Percentiles rank a stretch among this genome's conserved stretches.
Evolutionary conservation across 495 filamentous ascomycete species (phyloP).

Genomic region (Mytilinidion resinicola): DNA sequence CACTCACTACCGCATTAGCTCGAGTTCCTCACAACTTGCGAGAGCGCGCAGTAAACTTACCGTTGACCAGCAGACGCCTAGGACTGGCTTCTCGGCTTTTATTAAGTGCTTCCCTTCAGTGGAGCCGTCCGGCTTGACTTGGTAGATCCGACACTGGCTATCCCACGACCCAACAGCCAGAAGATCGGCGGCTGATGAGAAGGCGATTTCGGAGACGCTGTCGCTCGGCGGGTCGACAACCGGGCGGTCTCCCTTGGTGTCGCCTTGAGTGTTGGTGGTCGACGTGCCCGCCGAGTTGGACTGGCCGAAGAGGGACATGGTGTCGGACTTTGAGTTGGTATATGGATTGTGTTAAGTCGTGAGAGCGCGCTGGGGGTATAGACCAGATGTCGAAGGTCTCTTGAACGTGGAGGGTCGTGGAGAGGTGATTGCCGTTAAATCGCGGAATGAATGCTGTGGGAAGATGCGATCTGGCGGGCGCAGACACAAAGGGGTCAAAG

Average conservation of each 20-base stretch:
- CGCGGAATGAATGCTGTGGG: too few species aligned
- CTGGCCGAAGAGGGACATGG: conserved; percentile 65
- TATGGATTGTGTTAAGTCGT: conserved; percentile 4
- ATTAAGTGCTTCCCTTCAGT: conserved; percentile 74
- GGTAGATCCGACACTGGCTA: conserved; percentile 88
- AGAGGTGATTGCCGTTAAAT: too few species aligned
- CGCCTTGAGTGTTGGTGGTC: conserved; percentile 69
- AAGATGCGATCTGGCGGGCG: too few species aligned
- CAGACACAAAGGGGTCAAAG: too few species aligned
- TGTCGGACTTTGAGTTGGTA: conserved; percentile 18
- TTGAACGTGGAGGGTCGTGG: too few species aligned
- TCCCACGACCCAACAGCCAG: conserved; percentile 89
- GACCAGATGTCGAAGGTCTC: too few species aligned
- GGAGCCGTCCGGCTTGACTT: conserved; percentile 63
- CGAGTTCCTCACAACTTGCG: not conserved
- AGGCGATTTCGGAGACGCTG: conserved; percentile 75
- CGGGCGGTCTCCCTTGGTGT: conserved; percentile 81
- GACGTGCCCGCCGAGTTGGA: conserved; percentile 35
- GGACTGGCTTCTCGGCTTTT: conserved; percentile 67
- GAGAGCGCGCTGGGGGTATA: not conserved
- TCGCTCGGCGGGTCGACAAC: conserved; percentile 73
- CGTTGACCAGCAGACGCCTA: conserved; percentile 77
- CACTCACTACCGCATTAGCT: not conserved
- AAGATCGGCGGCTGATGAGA: conserved; percentile 71
- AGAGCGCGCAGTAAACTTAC: conserved; percentile 45